Percentiles rank a stretch among this genome's conserved stretches.
Evolutionary conservation across 768 basidiomycete genomes (phyloP).

Genomic region (Amanita phalloides): DNA sequence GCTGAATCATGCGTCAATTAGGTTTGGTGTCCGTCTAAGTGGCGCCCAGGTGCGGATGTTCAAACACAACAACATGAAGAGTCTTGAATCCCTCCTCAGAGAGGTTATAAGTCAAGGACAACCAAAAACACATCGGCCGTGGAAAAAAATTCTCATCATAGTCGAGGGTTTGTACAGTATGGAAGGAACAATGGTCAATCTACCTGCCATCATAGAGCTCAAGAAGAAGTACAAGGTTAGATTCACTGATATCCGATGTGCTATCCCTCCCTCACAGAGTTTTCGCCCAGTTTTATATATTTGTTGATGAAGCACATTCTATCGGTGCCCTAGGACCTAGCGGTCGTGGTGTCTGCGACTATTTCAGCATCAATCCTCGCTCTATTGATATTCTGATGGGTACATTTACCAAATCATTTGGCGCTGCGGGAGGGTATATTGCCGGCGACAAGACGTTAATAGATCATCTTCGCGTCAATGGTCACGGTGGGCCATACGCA

Average conservation of each 20-base stretch:
- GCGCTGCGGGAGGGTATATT: constrained; percentile 92
- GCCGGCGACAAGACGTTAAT: constrained; percentile 75
- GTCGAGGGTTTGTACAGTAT: constrained; percentile 97
- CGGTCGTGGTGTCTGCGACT: constrained; percentile 92
- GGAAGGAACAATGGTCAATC: constrained; percentile 91
- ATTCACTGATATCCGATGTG: constrained; percentile 1
- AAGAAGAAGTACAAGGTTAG: constrained; percentile 93
- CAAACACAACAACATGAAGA: constrained; percentile 93
- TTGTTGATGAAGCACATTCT: constrained; percentile 95
- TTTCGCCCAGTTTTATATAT: constrained; percentile 81
- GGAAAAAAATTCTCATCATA: constrained; percentile 95
- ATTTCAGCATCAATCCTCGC: constrained; percentile 76
- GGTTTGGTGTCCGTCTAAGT: constrained; percentile 82
- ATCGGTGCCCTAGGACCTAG: constrained; percentile 92
- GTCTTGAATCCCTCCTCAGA: constrained; percentile 67
- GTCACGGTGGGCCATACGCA: constrained; percentile 77
- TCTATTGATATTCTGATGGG: constrained; percentile 94
- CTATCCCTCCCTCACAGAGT: not conserved
- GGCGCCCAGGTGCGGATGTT: constrained; percentile 87
- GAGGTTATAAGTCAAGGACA: constrained; percentile 97
- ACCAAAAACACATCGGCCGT: constrained; percentile 94
- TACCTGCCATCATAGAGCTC: constrained; percentile 75
- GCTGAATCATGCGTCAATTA: constrained; percentile 91
- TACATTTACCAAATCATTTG: constrained; percentile 94
- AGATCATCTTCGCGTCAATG: constrained; percentile 69